Evolutionary conservation across 495 filamentous ascomycete species (phyloP), one percentile per base, ranked within the genome.

Genomic region (Terfezia boudieri): DNA sequence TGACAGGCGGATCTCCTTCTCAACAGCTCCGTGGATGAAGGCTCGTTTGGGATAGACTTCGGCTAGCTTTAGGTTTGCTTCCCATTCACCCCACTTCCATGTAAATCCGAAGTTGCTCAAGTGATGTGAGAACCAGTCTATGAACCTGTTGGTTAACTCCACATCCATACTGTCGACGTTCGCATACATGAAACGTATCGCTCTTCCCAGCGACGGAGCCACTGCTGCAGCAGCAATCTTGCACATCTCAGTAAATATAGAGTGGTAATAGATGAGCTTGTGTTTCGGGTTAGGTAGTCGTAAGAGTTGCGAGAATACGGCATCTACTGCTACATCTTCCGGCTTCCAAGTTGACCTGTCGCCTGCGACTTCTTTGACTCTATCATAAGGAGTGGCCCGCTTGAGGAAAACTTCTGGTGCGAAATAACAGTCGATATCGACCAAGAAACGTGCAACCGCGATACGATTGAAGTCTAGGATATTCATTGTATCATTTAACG

Each of bases 41-140:
- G 88, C 82, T 69, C 94, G 94, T 65, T 81, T 82, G 10, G 90
- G 87, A 65, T 94, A 79, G 16, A 90, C 67, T 46, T 78, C 68
- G 0, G 85, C 73, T 23, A 88, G 76, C 10, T 77, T 75, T 16
- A 94, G 75, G 67, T 96, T 86, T 41, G 92, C 86, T 55, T 83
- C 76, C 90, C 90, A 99, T 70, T 99, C 90, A 17, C 82, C 82
- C 90, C 90, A 99, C 69, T 96, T 96, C 90, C 90, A 99, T 4
- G 92, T 90, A 62, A 96, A 99, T 41, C 93, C 90, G 62, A 96
- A 99, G 69, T 99, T 99, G 67, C 86, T 94, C 60, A 99, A 66
- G 70, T 99, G 90, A 63, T 99, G 92, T 12, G 88, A 75, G 62
- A 99, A 99, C 90, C 90, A 99, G 66, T 96, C 90, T 63, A 92